Base-by-base conservation (phyloP, 495 filamentous ascomycete genomes). In the Hypomontagnella monticulosa region DNA sequence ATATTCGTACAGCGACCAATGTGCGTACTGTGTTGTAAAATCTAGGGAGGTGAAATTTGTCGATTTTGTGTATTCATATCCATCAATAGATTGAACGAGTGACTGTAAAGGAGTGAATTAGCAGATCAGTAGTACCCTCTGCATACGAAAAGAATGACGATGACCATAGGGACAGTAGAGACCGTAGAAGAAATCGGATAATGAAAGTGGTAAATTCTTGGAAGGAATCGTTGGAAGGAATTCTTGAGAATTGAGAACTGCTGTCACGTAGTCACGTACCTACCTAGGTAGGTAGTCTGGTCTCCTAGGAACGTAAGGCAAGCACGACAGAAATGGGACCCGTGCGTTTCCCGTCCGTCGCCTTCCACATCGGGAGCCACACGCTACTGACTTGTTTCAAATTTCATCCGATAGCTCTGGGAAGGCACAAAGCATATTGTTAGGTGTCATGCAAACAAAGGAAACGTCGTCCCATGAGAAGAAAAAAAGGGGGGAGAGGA, bases 391-490 rank as follows among this genome's bases (percentile, higher is more conserved):
- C 18, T n/a, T 59, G 56, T 59, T 59, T 59, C 56, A 59, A 23
- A 42, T 27, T 27, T 11, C 30, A 12, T 41, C 46, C 16, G 12
- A 27, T 47, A 48, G 12, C 23, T 15, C 19, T 3, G 14, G 53
- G 62, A 65, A 65, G 54, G 54, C 48, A 64, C 53, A 46, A 40
- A 23, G 30, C 32, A 36, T 18, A 42, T 30, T 20, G 19, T 30
- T 34, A 27, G 23, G 23, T 27, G 23, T 6, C 6, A 27, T 27
- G 23, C 23, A 27, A 27, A 27, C 23, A 27, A 27, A 27, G 23
- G 23, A 27, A 27, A 6, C 6, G 23, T 27, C 23, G 6, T 27
- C 23, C 23, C 23, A 27, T 27, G 23, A 27, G 6, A 27, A 27
- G 6, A 27, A 27, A 27, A 27, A 27, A 27, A 27, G 6, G 23